Conservation (phyloP, 129 eudicot species). For the Tanacetum coccineum region DNA sequence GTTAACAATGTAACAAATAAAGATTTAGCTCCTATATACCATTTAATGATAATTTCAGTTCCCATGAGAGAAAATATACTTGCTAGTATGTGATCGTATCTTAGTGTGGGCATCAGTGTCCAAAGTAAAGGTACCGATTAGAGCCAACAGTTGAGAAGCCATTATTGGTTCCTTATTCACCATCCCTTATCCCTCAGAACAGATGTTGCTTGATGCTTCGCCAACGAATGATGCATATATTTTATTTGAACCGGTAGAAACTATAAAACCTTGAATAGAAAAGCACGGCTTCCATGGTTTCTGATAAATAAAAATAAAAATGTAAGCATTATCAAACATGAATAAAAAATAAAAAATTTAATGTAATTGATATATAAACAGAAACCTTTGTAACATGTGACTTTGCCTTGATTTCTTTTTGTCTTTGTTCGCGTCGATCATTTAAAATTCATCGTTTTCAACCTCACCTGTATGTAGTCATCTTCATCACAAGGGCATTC, state of each 20-base stretch:
- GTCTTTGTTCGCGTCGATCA: conserved; percentile 87
- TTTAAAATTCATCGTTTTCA: conserved; percentile 90
- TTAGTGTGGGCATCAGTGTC: conserved; percentile 38
- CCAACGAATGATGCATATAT: conserved; percentile 27
- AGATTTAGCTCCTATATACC: neutral
- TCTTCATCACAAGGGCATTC: conserved; percentile 94
- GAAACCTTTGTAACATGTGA: conserved; percentile 54
- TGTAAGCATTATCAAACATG: neutral
- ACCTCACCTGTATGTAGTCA: conserved; percentile 90
- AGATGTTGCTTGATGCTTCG: conserved; percentile 37
- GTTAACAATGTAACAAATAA: too few relatives aligned
- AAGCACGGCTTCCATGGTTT: conserved; percentile 51
- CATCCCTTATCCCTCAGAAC: conserved; percentile 33
- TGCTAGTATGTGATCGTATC: conserved; percentile 37
- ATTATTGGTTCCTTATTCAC: conserved; percentile 35
- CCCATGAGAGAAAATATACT: conserved; percentile 34
- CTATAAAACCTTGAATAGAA: conserved; percentile 30
- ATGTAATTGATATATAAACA: neutral
- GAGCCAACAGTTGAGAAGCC: conserved; percentile 32
- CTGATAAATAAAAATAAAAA: conserved; percentile 33
- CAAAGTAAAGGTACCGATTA: conserved; percentile 61
- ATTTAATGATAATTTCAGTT: neutral
- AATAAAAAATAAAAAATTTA: neutral
- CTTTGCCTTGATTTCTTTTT: conserved; percentile 80
- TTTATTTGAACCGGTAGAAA: conserved; percentile 31